Base-by-base conservation (phyloP, 164 flowering plant species). In the Malania oleifera region DNA sequence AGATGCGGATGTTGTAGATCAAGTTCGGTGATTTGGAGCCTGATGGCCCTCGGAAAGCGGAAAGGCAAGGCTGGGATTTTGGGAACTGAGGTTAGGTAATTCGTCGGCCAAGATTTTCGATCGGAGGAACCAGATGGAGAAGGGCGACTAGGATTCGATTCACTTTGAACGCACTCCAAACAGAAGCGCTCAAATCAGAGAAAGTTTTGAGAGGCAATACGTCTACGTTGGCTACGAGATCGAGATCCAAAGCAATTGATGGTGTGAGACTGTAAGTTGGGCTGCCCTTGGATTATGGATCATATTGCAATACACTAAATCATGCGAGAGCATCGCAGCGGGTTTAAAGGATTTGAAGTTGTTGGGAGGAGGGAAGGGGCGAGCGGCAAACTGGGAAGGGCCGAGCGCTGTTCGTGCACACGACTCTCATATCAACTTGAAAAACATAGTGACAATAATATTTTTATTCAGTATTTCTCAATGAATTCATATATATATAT, bases 331-430 rank as follows among this genome's bases (percentile, higher is more conserved):
- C 99, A 5, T 93, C 22, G 75, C 74, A 14, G 90, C 78, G 0
- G 96, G 99, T 1, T 60, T 93, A 10, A 90, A 77, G 67, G 97
- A 96, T 8, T 58, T 93, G 80, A 93, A 90, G 72, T 77, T 93
- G 7, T 70, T 93, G 63, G 99, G 97, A n/a, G n/a, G n/a, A n/a
- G n/a, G n/a, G n/a, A n/a, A n/a, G n/a, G n/a, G n/a, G n/a, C n/a
- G n/a, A n/a, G n/a, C n/a, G n/a, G n/a, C n/a, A n/a, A n/a, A n/a
- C n/a, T n/a, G n/a, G n/a, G n/a, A n/a, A n/a, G n/a, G n/a, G n/a
- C n/a, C n/a, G n/a, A n/a, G n/a, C n/a, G n/a, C n/a, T n/a, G n/a
- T n/a, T n/a, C n/a, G n/a, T n/a, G n/a, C n/a, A n/a, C n/a, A n/a
- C n/a, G n/a, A n/a, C n/a, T n/a, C n/a, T n/a, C n/a, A n/a, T n/a